Base-by-base conservation (phyloP, 805 yeast genomes). In the Ogataea dorogensis region DNA sequence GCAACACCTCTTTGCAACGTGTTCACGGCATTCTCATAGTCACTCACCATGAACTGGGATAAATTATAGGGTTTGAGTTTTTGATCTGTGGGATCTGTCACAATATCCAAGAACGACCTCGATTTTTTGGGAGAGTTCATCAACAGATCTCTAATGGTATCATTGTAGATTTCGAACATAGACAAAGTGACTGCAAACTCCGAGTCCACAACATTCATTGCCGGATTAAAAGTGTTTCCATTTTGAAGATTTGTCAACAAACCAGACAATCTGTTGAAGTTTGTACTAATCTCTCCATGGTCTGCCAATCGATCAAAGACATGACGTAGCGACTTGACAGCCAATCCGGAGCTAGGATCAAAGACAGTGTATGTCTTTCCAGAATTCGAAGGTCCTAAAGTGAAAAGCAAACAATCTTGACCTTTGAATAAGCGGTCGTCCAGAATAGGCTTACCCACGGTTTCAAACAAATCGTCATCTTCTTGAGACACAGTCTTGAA, bases 371-470 rank as follows among this genome's bases (percentile, higher is more conserved):
- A 59, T 8, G 65, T 58, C 43, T 75, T 75, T 2, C 80, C 80
- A 5, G 75, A 64, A 22, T 71, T 73, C 0, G 79, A 68, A 21
- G 80, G 74, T 1, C 81, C 81, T 46, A 75, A 47, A 0, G 77
- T 64, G 45, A 75, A 69, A 19, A 73, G 46, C 7, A 68, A 54
- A 14, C 68, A 62, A 44, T 74, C 78, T 13, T 59, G 56, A 7
- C 48, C 48, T 17, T 61, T 63, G 3, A 58, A 37, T 4, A 58
- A 38, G 10, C 50, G 37, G 2, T 50, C 41, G 21, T 61, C 57
- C 17, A 70, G 58, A 30, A 65, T 48, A 4, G 65, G 63, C 20
- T 44, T 38, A 7, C 65, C 60, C 9, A 61, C 56, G 2, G 44
- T 43, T 8, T 57, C 53, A 53, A 65, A 73, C 3, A 71, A 47